phyloP scores from a whole-genome alignment of 2,329 filamentous ascomycete genomes.

The Niveomyces coronatus region DNA sequence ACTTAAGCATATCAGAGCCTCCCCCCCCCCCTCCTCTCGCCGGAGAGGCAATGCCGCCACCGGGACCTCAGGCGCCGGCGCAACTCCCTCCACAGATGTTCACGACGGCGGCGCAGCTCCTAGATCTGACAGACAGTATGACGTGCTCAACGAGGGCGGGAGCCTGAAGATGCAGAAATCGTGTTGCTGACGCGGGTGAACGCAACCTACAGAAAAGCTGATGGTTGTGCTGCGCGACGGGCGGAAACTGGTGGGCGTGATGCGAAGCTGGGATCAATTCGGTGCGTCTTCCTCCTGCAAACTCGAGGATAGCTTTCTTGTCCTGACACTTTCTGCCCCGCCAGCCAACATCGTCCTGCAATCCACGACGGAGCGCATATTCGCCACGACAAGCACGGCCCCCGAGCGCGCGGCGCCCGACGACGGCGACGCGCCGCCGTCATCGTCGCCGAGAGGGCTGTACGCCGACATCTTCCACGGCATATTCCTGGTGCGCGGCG shows the following conservation, averaged over 20 bases:
- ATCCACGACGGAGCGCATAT: slow-evolving; percentile 83
- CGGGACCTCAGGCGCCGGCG: slow-evolving; percentile 39
- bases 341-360: slow-evolving; percentile 90
- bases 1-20: slow-evolving; percentile 39
- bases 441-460: slow-evolving; percentile 30
- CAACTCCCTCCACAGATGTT: slow-evolving; percentile 94
- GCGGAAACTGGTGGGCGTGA: slow-evolving; percentile 82
- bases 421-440: slow-evolving; percentile 13
- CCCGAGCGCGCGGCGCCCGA: no score
- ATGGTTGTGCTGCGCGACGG: slow-evolving; percentile 87
- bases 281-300: slow-evolving; percentile 46
- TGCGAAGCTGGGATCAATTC: slow-evolving; percentile 96
- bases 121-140: slow-evolving; percentile 96
- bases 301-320: no score
- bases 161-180: background rate
- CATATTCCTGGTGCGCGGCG: slow-evolving; percentile 84
- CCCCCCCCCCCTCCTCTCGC: no score
- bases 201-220: slow-evolving; percentile 65
- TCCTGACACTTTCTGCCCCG: background rate
- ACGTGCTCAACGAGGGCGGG: slow-evolving; percentile 9
- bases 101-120: slow-evolving; percentile 87
- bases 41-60: slow-evolving; percentile 21
- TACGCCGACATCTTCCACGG: slow-evolving; percentile 82
- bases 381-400: no score
- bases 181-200: slow-evolving; percentile 14